A percentile compares a stretch with the other conserved stretches of the same genome.
These are phyloP conservation scores for Arachis monticola DNA, from an alignment of 331 rosid genomes.

Conservation along the genomic window DNA sequence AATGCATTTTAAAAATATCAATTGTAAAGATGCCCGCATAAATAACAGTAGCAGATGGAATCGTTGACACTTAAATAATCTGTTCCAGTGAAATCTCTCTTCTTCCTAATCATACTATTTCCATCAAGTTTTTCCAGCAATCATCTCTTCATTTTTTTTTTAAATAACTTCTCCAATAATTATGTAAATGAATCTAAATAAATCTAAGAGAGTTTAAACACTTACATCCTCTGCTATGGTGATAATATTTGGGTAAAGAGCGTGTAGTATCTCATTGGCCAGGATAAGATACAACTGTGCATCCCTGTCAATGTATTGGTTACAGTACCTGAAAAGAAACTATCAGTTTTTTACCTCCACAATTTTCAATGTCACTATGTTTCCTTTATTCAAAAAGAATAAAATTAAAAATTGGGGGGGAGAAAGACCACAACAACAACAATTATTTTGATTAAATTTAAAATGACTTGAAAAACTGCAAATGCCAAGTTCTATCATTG, in stretches of 20 bases:
- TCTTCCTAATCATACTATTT: background rate
- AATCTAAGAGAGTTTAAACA: conserved; percentile 23
- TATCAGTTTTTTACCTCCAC: conserved; percentile 33
- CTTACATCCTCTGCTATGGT: conserved; percentile 97
- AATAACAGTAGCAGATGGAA: background rate
- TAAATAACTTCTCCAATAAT: background rate
- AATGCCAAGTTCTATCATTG: conserved; percentile 19
- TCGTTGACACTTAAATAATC: background rate
- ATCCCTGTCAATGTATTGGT: conserved; percentile 94
- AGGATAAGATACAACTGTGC: conserved; percentile 83
- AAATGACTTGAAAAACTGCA: background rate
- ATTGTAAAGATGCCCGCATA: background rate
- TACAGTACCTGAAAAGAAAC: conserved; percentile 74
- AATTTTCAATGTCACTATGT: conserved; percentile 4
- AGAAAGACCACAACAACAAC: too few species aligned
- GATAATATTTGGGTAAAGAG: conserved; percentile 76
- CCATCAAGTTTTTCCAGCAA: too few species aligned
- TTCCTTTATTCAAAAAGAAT: background rate
- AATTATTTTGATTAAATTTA: conserved; percentile 25
- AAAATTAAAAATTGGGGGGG: too few species aligned
- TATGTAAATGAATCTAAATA: conserved; percentile 17
- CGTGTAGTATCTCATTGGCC: conserved; percentile 89
- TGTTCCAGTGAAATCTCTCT: too few species aligned
- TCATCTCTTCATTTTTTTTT: too few species aligned
- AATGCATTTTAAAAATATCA: background rate